phyloP scores from a whole-genome alignment of 768 basidiomycete species.

The Inosperma sp. region DNA sequence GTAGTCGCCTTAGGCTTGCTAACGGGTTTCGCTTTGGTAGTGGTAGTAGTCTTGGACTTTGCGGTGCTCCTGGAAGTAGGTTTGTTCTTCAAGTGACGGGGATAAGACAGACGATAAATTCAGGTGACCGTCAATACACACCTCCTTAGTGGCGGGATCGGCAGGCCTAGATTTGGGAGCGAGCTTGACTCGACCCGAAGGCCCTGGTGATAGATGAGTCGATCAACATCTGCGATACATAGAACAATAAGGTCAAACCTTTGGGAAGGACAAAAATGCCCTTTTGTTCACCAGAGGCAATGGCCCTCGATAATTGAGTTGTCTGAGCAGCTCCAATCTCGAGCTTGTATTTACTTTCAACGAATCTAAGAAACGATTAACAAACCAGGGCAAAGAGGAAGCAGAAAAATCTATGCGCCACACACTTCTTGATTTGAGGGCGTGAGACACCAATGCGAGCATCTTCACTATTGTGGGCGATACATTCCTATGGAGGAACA shows the following conservation, averaged over 20 bases:
- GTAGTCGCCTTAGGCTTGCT: slow-evolving; percentile 28
- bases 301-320: slow-evolving; percentile 75
- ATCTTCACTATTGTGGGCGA: slow-evolving; percentile 66
- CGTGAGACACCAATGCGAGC: slow-evolving; percentile 83
- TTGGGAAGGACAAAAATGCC: slow-evolving; percentile 84
- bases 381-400: slow-evolving; percentile 10
- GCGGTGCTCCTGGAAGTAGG: slow-evolving; percentile 26
- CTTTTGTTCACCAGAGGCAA: slow-evolving; percentile 77
- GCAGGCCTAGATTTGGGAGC: slow-evolving; percentile 45
- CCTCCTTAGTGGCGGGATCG: slow-evolving; percentile 39
- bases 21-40: slow-evolving; percentile 17
- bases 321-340: slow-evolving; percentile 75
- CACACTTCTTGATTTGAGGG: slow-evolving; percentile 88
- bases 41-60: slow-evolving; percentile 28
- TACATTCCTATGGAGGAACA: slow-evolving; percentile 63
- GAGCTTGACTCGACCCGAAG: slow-evolving; percentile 72
- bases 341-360: slow-evolving; percentile 79
- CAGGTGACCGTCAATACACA: slow-evolving; percentile 19
- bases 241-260: slow-evolving; percentile 42
- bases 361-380: slow-evolving; percentile 49
- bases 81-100: slow-evolving; percentile 28
- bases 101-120: slow-evolving; percentile 10
- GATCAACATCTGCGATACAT: slow-evolving; percentile 1
- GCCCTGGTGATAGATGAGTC: slow-evolving; percentile 33
- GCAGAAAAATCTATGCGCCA: slow-evolving; percentile 3